phyloP scores from a whole-genome alignment of 495 filamentous ascomycete species.

The Lepraria neglecta region DNA sequence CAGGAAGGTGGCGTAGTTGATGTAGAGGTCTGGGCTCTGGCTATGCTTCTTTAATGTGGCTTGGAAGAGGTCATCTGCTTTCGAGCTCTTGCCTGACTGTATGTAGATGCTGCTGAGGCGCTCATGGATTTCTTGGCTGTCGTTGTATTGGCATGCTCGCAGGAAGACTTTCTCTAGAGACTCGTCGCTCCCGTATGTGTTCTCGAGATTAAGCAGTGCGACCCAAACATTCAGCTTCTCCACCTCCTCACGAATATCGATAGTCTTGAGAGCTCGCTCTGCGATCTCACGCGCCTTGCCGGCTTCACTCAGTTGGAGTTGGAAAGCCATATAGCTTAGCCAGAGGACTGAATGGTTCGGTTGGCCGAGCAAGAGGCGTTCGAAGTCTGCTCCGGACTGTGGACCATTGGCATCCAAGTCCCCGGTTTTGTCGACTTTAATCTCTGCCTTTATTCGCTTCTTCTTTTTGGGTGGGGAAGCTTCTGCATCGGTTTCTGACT shows the following conservation, averaged over 20 bases:
- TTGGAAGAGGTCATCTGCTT: conserved; percentile 86
- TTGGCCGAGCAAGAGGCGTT: conserved; percentile 85
- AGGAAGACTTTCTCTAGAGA: conserved; percentile 83
- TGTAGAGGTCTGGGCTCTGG: conserved; percentile 68
- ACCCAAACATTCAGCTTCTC: conserved; percentile 96
- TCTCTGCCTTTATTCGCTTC: conserved; percentile 69
- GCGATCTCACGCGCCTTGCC: conserved; percentile 79
- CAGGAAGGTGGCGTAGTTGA: conserved; percentile 93
- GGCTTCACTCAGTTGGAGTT: conserved; percentile 83
- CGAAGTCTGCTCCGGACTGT: conserved; percentile 82
- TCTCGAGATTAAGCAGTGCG: conserved; percentile 88
- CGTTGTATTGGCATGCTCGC: conserved; percentile 89
- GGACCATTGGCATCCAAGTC: conserved; percentile 86
- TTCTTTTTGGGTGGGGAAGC: conserved; percentile 60
- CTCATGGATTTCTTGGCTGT: conserved; percentile 83
- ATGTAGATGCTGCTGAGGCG: conserved; percentile 90
- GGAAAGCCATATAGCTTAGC: conserved; percentile 95
- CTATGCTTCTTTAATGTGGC: conserved; percentile 77
- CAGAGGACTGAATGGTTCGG: conserved; percentile 84
- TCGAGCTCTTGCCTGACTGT: conserved; percentile 77
- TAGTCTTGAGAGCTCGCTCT: conserved; percentile 80
- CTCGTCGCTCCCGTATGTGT: conserved; percentile 79
- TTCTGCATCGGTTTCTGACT: conserved; percentile 34
- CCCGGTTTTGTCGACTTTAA: conserved; percentile 79
- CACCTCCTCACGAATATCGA: conserved; percentile 75